Base-by-base conservation (phyloP, 192 early-diverging fungal species). In the Diversispora eburnea region DNA sequence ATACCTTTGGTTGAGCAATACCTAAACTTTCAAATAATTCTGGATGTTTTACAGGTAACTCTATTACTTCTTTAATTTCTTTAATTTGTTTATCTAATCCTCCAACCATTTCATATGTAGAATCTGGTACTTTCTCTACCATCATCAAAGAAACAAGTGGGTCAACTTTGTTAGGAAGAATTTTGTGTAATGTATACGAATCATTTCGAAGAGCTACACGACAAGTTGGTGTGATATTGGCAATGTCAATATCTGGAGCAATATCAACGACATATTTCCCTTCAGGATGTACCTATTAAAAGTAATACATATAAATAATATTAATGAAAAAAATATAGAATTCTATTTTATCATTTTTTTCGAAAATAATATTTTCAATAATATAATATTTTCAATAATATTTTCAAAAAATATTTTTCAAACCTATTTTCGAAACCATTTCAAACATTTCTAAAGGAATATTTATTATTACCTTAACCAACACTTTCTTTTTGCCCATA, bases 71-170 rank as follows among this genome's bases (percentile, higher is more conserved):
- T 78, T 98, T 98, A 77, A 99, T 98, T 81, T 99, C 98, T 79
- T 99, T 98, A 77, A 99, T 99, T 79, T 99, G 98, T 77, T 96
- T 93, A 79, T 98, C 96, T 46, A 99, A 88, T 72, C 98, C 98
- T 77, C 98, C 98, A 73, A 99, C 92, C 94, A 97, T 95, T 65
- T 98, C 98, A 79, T 99, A 99, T 13, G 98, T 98, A 69, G 95
- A 97, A 82, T 98, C 96, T 41, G 98, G 98, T 17, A 98, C 98
- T 83, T 99, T 99, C 79, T 99, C 98, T 13, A 99, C 95, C 98
- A 98, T 99, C 98, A 99, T 99, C 64, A 99, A 87, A n/a, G 91
- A 93, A 20, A 99, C 98, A 52, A 99, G 87, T n/a, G 98, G 98
- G 79, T 99, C 98, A 63, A 99, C 90, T 77, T 98, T 95, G 84